A percentile compares a stretch with the other conserved stretches of the same genome.
phyloP scores from a whole-genome alignment of 2,329 filamentous ascomycete species.

The Trematosphaeria pertusa region DNA sequence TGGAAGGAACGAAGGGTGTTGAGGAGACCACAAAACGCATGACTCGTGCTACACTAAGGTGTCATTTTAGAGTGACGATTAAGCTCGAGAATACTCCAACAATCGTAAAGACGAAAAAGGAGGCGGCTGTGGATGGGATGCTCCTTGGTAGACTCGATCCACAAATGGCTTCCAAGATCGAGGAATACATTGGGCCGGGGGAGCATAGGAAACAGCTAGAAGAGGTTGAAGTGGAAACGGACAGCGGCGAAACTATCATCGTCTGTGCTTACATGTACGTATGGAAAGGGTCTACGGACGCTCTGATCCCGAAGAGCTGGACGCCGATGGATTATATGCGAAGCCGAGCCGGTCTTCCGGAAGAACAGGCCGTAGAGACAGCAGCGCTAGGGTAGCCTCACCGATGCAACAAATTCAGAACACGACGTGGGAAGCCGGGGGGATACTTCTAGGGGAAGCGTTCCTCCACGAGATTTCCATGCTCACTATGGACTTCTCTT shows the following conservation, averaged over 20 bases:
- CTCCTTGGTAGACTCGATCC: constrained; percentile 7
- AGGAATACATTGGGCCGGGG: constrained; percentile 8
- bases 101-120: constrained; percentile 4
- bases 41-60: constrained; percentile 11
- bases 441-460: no score
- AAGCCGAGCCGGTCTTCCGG: no score
- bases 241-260: neutral
- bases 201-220: constrained; percentile 5
- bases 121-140: constrained; percentile 10
- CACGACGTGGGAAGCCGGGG: no score
- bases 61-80: constrained; percentile 10
- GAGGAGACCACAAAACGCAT: constrained; percentile 6
- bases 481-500: no score
- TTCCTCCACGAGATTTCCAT: no score
- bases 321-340: constrained; percentile 12
- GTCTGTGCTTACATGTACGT: constrained; percentile 12
- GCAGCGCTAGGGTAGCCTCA: no score
- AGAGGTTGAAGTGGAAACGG: constrained; percentile 9
- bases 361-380: no score
- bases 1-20: neutral
- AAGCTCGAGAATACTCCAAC: constrained; percentile 6
- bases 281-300: constrained; percentile 1
- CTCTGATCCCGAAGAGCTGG: constrained; percentile 6
- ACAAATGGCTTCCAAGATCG: constrained; percentile 4
- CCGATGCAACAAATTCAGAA: no score